Conservation (phyloP, 202 grass and related monocot genomes). For the Setaria viridis region DNA sequence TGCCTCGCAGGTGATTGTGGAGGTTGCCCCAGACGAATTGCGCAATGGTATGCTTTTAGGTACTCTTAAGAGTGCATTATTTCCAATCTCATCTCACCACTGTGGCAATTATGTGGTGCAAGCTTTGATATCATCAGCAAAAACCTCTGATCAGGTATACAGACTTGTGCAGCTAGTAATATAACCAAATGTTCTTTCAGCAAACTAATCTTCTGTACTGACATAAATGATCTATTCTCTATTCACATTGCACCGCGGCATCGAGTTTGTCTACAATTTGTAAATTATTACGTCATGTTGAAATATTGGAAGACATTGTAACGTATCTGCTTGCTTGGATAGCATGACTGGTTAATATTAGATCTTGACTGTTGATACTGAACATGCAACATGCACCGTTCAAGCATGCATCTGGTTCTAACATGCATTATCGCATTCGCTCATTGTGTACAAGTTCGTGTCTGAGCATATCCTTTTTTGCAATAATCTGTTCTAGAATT, state of each 20-base stretch:
- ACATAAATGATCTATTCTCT: constrained; percentile 13
- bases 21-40: constrained; percentile 86
- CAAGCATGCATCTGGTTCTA: not conserved
- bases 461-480: not conserved
- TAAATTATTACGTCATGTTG: constrained; percentile 11
- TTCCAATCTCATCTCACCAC: constrained; percentile 82
- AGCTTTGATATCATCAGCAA: constrained; percentile 89
- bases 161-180: constrained; percentile 27
- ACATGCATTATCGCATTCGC: constrained; percentile 9
- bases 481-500: constrained; percentile 14
- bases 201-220: constrained; percentile 7
- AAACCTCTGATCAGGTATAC: constrained; percentile 80
- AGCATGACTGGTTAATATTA: constrained; percentile 16
- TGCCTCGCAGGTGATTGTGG: constrained; percentile 77
- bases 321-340: not conserved
- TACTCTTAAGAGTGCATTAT: constrained; percentile 71
- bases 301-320: not conserved
- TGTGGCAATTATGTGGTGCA: constrained; percentile 97
- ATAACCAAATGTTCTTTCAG: constrained; percentile 7
- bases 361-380: constrained; percentile 12
- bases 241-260: not conserved
- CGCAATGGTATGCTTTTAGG: constrained; percentile 65
- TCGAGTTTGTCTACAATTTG: not conserved
- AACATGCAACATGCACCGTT: not conserved
- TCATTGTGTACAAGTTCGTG: not conserved